These are phyloP conservation scores for Conticribra guillardii DNA, from an alignment of 108 stramenopile species.

Conservation along the genomic window DNA sequence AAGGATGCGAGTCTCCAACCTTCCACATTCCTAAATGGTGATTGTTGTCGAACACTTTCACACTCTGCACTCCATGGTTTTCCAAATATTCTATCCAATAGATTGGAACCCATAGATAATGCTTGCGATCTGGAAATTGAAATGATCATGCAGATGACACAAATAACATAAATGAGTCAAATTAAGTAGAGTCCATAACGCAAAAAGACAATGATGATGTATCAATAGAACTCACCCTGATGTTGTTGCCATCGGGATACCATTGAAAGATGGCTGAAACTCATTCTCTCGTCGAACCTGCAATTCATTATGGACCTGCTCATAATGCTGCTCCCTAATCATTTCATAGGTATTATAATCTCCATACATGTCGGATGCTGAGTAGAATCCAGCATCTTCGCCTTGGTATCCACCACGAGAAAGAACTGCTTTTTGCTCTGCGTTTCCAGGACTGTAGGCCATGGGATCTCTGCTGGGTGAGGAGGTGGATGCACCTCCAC, in stretches of 20 bases:
- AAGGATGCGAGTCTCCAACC: slow-evolving; percentile 88
- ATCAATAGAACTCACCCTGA: slow-evolving; percentile 3
- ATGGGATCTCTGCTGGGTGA: background rate
- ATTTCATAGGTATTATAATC: slow-evolving; percentile 53
- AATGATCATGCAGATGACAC: background rate
- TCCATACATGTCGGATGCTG: slow-evolving; percentile 17
- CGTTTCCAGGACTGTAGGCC: background rate
- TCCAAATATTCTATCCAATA: slow-evolving; percentile 82
- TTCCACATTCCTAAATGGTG: slow-evolving; percentile 74
- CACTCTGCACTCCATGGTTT: slow-evolving; percentile 74
- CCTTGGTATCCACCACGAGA: slow-evolving; percentile 45
- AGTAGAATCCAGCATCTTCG: slow-evolving; percentile 21
- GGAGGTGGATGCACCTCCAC: background rate
- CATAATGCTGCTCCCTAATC: slow-evolving; percentile 67
- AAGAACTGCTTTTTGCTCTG: slow-evolving; percentile 31
- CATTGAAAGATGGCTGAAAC: slow-evolving; percentile 11
- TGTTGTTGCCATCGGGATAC: slow-evolving; percentile 14
- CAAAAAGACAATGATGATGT: background rate
- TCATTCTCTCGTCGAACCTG: slow-evolving; percentile 37
- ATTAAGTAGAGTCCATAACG: no score
- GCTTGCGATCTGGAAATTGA: background rate
- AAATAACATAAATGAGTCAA: no score
- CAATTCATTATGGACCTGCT: slow-evolving; percentile 70
- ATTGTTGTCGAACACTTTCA: slow-evolving; percentile 70
- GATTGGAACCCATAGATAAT: slow-evolving; percentile 38